phyloP scores from a whole-genome alignment of 140 eudicot genomes.

The Stevia rebaudiana region DNA sequence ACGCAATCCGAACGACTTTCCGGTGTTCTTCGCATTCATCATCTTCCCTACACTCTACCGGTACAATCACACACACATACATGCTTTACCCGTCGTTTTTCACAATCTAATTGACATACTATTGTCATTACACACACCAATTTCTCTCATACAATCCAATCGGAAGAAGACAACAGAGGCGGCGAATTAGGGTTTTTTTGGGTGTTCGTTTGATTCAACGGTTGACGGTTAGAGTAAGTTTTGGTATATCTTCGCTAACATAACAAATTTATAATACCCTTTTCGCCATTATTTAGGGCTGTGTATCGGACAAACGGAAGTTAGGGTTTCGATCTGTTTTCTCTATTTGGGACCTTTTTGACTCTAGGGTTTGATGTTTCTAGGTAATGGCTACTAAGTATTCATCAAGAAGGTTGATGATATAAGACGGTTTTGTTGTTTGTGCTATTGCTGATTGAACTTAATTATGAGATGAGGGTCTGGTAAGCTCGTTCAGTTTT shows the following conservation, averaged over 20 bases:
- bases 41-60: slow-evolving; percentile 20
- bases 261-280: slow-evolving; percentile 13
- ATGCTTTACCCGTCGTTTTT: slow-evolving; percentile 6
- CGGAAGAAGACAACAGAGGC: not conserved
- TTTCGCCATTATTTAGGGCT: not conserved
- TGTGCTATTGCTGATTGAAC: slow-evolving; percentile 19
- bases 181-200: slow-evolving; percentile 27
- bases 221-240: slow-evolving; percentile 17
- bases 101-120: slow-evolving; percentile 16
- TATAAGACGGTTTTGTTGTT: slow-evolving; percentile 22
- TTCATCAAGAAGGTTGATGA: slow-evolving; percentile 16
- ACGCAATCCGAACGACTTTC: slow-evolving; percentile 14
- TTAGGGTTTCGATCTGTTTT: slow-evolving; percentile 29
- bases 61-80: slow-evolving; percentile 17
- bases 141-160: slow-evolving; percentile 17
- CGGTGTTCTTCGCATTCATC: slow-evolving; percentile 18
- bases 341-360: not conserved
- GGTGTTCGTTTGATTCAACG: slow-evolving; percentile 16
- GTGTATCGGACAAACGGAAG: slow-evolving; percentile 9
- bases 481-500: slow-evolving; percentile 20
- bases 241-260: not conserved
- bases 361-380: slow-evolving; percentile 24
- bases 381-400: slow-evolving; percentile 17
- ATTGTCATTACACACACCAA: slow-evolving; percentile 8
- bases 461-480: slow-evolving; percentile 28